Evolutionary conservation across 108 stramenopile genomes (phyloP).

Genomic region (Nitzschia sp.): DNA sequence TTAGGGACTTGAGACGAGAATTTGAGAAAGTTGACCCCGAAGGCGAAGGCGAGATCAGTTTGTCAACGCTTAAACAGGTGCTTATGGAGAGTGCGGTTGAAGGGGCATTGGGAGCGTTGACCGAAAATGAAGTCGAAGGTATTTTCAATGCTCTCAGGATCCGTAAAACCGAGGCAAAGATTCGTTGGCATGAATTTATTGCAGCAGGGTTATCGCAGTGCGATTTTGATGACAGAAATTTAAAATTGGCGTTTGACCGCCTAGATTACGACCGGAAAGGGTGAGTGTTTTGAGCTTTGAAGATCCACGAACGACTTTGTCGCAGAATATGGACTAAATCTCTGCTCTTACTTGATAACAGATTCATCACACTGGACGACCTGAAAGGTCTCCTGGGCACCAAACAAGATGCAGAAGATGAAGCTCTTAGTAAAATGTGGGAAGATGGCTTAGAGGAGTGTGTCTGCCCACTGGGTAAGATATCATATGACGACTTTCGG

Average conservation of each 20-base stretch:
- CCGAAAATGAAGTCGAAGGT: slow-evolving; percentile 73
- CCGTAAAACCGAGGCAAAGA: slow-evolving; percentile 57
- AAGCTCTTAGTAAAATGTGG: slow-evolving; percentile 41
- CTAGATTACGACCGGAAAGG: slow-evolving; percentile 79
- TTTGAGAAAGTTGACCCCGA: slow-evolving; percentile 82
- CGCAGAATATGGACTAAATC: background rate
- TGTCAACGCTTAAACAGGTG: slow-evolving; percentile 63
- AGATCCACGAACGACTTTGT: background rate
- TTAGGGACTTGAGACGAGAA: slow-evolving; percentile 66
- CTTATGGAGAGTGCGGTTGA: slow-evolving; percentile 62
- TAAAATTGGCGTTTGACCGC: slow-evolving; percentile 81
- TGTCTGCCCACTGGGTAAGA: slow-evolving; percentile 14
- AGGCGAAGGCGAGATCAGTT: slow-evolving; percentile 75
- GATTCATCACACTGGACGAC: slow-evolving; percentile 80
- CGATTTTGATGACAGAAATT: slow-evolving; percentile 79
- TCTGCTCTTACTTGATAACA: slow-evolving; percentile 1
- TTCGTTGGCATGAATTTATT: slow-evolving; percentile 89
- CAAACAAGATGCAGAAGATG: slow-evolving; percentile 51
- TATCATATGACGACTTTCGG: slow-evolving; percentile 68
- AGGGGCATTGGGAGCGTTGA: slow-evolving; percentile 63
- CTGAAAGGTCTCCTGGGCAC: slow-evolving; percentile 73
- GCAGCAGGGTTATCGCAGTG: slow-evolving; percentile 83
- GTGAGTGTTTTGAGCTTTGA: slow-evolving; percentile 34
- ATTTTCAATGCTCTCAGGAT: slow-evolving; percentile 75
- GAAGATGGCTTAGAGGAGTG: slow-evolving; percentile 28